A percentile compares a stretch with the other conserved stretches of the same genome.
Evolutionary conservation across 208 protist species (phyloP).

Genomic region (Tritrichomonas foetus): DNA sequence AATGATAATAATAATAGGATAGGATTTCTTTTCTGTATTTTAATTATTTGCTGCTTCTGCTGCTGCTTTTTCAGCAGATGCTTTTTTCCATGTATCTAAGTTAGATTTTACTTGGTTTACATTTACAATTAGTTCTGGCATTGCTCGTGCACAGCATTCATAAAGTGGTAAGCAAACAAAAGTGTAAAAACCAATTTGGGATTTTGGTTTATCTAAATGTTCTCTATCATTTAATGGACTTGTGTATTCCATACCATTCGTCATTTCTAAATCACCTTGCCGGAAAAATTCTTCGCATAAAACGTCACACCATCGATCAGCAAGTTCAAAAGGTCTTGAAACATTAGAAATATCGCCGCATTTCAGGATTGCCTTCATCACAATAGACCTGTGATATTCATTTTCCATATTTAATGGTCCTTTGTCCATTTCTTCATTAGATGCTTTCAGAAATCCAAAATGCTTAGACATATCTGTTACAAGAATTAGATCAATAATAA

Average conservation of each 20-base stretch:
- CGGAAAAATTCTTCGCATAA: slow-evolving; percentile 9
- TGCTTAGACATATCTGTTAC: slow-evolving; percentile 60
- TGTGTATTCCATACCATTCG: not conserved
- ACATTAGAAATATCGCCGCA: slow-evolving; percentile 29
- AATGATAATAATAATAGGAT: too few species aligned
- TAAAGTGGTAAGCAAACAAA: not conserved
- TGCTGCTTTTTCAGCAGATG: not conserved
- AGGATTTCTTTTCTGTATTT: too few species aligned
- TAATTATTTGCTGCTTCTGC: too few species aligned
- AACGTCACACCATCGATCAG: slow-evolving; percentile 20
- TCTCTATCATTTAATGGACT: not conserved
- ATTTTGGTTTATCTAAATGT: not conserved
- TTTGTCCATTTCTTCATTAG: not conserved
- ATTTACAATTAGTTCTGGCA: not conserved
- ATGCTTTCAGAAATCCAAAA: slow-evolving; percentile 46
- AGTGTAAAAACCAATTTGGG: slow-evolving; percentile 8
- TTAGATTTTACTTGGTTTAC: not conserved
- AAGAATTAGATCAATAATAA: slow-evolving; percentile 56
- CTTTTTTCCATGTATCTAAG: not conserved
- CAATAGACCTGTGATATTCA: not conserved
- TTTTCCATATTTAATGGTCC: not conserved
- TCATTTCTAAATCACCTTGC: not conserved
- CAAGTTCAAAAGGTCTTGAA: slow-evolving; percentile 7
- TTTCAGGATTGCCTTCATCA: not conserved
- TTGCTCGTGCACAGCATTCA: not conserved